A percentile compares a stretch with the other conserved stretches of the same genome.
Conservation (phyloP, 1,139 yeast genomes). For the Sugiyamaella paludigena region DNA sequence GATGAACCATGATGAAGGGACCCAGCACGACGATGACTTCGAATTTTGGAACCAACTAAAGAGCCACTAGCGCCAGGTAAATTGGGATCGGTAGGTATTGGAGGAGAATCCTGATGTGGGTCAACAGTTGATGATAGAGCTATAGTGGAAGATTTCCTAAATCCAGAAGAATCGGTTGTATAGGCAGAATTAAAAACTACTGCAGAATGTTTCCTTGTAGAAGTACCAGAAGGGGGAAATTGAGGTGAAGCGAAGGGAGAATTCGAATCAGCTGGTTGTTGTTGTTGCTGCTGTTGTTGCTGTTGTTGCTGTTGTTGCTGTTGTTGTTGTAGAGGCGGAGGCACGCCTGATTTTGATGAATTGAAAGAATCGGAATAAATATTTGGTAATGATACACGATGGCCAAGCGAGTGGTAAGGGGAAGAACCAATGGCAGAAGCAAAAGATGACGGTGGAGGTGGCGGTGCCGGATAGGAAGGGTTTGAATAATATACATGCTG, state of each 20-base stretch:
- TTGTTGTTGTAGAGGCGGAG: conserved; percentile 8
- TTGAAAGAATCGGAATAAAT: conserved; percentile 25
- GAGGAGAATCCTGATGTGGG: conserved; percentile 27
- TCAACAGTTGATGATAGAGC: conserved; percentile 24
- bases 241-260: conserved; percentile 12
- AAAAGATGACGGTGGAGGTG: conserved; percentile 13
- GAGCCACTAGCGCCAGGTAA: conserved; percentile 13
- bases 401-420: conserved; percentile 22
- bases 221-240: conserved; percentile 11
- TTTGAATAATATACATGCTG: conserved; percentile 16
- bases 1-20: conserved; percentile 13
- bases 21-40: conserved; percentile 14
- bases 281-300: too few relatives aligned
- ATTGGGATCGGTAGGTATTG: conserved; percentile 4
- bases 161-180: conserved; percentile 34
- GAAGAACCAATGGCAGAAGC: conserved; percentile 7
- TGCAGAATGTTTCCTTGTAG: conserved; percentile 7
- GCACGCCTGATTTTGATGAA: conserved; percentile 9
- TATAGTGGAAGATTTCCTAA: conserved; percentile 31
- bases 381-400: conserved; percentile 33
- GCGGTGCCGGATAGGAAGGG: conserved; percentile 7
- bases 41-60: conserved; percentile 1
- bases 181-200: conserved; percentile 34
- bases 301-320: conserved; percentile 12
- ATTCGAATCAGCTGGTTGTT: conserved; percentile 11